Base-by-base conservation (phyloP, 2,329 filamentous ascomycete species). In the Xylaria polymorpha region DNA sequence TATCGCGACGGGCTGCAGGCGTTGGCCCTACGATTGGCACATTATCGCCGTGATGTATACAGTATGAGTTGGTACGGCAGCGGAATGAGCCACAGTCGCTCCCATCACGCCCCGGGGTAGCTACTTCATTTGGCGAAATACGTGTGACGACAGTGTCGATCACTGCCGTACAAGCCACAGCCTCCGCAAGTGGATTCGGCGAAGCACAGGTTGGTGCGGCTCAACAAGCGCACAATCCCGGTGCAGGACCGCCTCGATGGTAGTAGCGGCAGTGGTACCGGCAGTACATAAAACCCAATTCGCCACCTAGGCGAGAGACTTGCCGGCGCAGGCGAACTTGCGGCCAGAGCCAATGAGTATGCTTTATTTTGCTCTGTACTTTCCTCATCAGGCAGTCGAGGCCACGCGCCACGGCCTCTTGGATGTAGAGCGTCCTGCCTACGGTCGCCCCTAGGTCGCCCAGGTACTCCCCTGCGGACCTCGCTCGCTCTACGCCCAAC, bases 301-400 rank as follows among this genome's bases (percentile, higher is more conserved):
- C 20, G 55, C 55, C 72, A 74, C 73, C 72, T 39, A 39, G 10
- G 58, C 29, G 59, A 63, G 60, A 66, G 70, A 75, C 73, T 69
- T 75, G 10, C 55, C 57, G 50, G 61, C 44, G 64, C 51, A 69
- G 63, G 64, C 58, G 53, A 61, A 44, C 63, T 41, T 15, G 4
- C n/a, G 55, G 59, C 53, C 44, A 48, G 41, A 71, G 70, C 75
- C 75, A 76, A 76, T 76, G 73, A 68, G 10, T 71, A 29, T 25
- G 44, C 68, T 35, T 43, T 53, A 73, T 76, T 71, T 35, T 44
- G 63, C 12, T 64, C 51, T 60, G 61, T 68, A 76, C 71, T 72
- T 76, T 76, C 75, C 75, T 68, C 64, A 72, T 76, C 74, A 67
- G 75, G 75, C 72, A 76, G 74, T 75, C 71, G 32, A 70, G 69